These are phyloP conservation scores for Ceratocystis ficicola DNA, from an alignment of 2,329 filamentous ascomycete genomes.

Conservation along the genomic window DNA sequence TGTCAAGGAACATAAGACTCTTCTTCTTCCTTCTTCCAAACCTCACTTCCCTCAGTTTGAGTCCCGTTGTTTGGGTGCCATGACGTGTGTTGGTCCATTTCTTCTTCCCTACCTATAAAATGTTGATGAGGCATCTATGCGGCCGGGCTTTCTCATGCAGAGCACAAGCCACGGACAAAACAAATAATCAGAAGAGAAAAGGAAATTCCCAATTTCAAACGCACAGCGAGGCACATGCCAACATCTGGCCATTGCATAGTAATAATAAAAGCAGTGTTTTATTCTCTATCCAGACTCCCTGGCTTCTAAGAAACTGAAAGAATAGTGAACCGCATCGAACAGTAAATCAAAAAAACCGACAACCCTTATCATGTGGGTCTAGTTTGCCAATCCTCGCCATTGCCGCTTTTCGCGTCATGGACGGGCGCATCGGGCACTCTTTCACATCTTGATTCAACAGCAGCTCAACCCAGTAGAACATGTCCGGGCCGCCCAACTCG, in stretches of 20 bases:
- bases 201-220: slow-evolving; percentile 6
- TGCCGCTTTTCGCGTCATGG: neutral
- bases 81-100: neutral
- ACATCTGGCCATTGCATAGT: neutral
- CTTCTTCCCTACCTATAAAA: neutral
- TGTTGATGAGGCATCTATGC: neutral
- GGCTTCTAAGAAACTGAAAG: neutral
- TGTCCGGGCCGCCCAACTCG: neutral
- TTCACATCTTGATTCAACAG: neutral
- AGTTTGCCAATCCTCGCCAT: neutral
- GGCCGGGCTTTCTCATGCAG: slow-evolving; percentile 4
- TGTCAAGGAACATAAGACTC: neutral
- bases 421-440: neutral
- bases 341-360: no score
- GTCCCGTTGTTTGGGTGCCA: neutral
- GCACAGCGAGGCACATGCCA: neutral
- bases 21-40: neutral
- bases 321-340: no score
- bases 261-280: slow-evolving; percentile 6
- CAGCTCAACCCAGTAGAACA: neutral
- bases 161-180: slow-evolving; percentile 5
- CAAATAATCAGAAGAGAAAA: neutral
- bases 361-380: neutral
- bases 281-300: neutral
- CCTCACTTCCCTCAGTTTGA: neutral